Evolutionary conservation across 2,329 filamentous ascomycete species (phyloP), one percentile per base, ranked within the genome.

Genomic region (Aspergillus nomiae): DNA sequence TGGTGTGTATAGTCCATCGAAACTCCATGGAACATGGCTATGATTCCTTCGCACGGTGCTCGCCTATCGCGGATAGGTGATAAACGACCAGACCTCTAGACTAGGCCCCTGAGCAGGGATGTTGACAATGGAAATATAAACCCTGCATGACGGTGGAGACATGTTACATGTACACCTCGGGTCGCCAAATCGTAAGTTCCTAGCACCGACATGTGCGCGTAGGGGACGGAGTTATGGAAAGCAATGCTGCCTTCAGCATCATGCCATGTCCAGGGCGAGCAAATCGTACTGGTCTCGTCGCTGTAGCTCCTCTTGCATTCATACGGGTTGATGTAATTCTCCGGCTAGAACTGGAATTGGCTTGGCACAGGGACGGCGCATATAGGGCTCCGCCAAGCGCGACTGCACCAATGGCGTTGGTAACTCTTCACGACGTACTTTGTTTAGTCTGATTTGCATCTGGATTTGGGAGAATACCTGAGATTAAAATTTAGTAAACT

Each of bases 151-250:
- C 3, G 4, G 19, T 46, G 43, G 43, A 46, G 43, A 21, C 9
- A 46, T 46, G 43, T 46, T 46, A 10, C 43, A 46, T 46, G 24
- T 10, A 14, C 43, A 11, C 3, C 38, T 10, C 38, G 38, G 38
- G 38, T 16, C 38, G 38, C 19, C n/a, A 4, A 9, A n/a, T 7
- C 6, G 16, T 4, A 41, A 41, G 38, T 16, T 41, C 38, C 16
- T 36, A 14, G 19, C n/a, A 10, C 38, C 3, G 38, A 3, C 16
- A 6, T n/a, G 5, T n/a, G 6, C 19, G 1, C 7, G 0, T 1
- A 19, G 7, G 0, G 38, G 19, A 16, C 16, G 16, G 4, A 9
- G 19, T 41, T 7, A n/a, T 2, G 9, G 38, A 41, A n/a, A 10
- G 0, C 3, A 41, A 7, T 1, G 9, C 38, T 9, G 8, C 2